Percentiles rank a stretch among this genome's conserved stretches.
Conservation (phyloP, 1,284 basidiomycete genomes). For the Trichosporon asahii region DNA sequence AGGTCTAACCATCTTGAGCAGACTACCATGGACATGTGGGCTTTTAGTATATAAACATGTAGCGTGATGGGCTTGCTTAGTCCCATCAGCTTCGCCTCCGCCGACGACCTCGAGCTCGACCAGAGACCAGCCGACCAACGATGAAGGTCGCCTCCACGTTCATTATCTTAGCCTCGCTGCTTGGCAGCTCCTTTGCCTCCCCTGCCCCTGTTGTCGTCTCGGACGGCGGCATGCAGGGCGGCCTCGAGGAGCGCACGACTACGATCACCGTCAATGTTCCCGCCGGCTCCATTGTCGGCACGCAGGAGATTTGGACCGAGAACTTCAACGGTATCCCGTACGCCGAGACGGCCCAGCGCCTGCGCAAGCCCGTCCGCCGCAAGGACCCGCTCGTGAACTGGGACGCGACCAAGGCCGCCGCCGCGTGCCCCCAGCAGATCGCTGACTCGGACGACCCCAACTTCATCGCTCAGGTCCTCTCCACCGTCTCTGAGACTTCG, state of each 20-base stretch:
- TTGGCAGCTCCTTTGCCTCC: conserved; percentile 2
- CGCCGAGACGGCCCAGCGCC: conserved; percentile 53
- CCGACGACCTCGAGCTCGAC: neutral
- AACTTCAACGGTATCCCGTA: conserved; percentile 59
- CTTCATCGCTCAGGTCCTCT: conserved; percentile 9
- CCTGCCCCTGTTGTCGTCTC: conserved; percentile 7
- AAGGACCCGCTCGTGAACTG: conserved; percentile 32
- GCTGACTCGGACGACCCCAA: conserved; percentile 8
- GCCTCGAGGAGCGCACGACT: conserved; percentile 12
- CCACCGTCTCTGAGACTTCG: neutral
- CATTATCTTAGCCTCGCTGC: conserved; percentile 4
- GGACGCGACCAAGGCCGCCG: conserved; percentile 13
- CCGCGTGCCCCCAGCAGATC: conserved; percentile 21
- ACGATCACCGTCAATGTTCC: conserved; percentile 13
- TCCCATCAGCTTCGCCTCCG: neutral
- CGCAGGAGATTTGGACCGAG: conserved; percentile 6
- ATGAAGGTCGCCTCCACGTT: conserved; percentile 10
- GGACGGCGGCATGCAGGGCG: neutral
- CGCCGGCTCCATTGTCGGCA: conserved; percentile 20
- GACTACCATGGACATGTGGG: neutral
- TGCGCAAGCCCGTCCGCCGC: conserved; percentile 52
- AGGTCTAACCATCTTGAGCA: conserved; percentile 1
- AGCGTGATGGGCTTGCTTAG: neutral
- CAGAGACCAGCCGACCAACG: conserved; percentile 2
- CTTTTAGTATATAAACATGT: neutral